These are phyloP conservation scores for Pythium vanterpoolii DNA, from an alignment of 352 stramenopile genomes.

Conservation along the genomic window DNA sequence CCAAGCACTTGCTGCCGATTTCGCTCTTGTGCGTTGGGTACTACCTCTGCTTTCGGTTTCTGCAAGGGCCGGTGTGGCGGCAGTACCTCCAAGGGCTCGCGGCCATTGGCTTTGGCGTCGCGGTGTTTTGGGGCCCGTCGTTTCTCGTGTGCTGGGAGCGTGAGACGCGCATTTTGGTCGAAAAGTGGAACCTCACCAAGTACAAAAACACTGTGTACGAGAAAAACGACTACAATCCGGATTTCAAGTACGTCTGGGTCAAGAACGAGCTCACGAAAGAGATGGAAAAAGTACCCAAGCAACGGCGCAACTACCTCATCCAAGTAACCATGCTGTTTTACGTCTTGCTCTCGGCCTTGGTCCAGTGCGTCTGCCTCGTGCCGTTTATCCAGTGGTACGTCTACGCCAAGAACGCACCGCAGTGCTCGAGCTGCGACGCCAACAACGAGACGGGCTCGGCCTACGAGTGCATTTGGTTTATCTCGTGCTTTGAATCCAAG, in stretches of 20 bases:
- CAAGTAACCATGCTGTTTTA: constrained; percentile 87
- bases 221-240: constrained; percentile 82
- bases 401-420: constrained; percentile 82
- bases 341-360: constrained; percentile 61
- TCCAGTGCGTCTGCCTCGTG: constrained; percentile 81
- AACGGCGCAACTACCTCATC: constrained; percentile 83
- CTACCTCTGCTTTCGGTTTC: constrained; percentile 75
- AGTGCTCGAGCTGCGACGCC: constrained; percentile 57
- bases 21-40: constrained; percentile 63
- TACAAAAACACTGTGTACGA: constrained; percentile 90
- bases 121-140: constrained; percentile 77
- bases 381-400: constrained; percentile 90
- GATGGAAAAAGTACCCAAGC: constrained; percentile 85
- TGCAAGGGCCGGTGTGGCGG: constrained; percentile 48
- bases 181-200: constrained; percentile 87
- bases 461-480: constrained; percentile 78
- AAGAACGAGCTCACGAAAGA: constrained; percentile 85
- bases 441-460: constrained; percentile 26
- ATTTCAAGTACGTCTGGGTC: constrained; percentile 85
- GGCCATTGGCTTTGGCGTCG: constrained; percentile 64
- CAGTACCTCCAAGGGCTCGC: constrained; percentile 73
- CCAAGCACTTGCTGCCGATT: constrained; percentile 77
- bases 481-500: constrained; percentile 77
- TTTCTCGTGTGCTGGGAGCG: constrained; percentile 84
- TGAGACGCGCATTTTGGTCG: constrained; percentile 83